Evolutionary conservation across 2,329 filamentous ascomycete genomes (phyloP), one percentile per base, ranked within the genome.

Genomic region (Nemania sp.): DNA sequence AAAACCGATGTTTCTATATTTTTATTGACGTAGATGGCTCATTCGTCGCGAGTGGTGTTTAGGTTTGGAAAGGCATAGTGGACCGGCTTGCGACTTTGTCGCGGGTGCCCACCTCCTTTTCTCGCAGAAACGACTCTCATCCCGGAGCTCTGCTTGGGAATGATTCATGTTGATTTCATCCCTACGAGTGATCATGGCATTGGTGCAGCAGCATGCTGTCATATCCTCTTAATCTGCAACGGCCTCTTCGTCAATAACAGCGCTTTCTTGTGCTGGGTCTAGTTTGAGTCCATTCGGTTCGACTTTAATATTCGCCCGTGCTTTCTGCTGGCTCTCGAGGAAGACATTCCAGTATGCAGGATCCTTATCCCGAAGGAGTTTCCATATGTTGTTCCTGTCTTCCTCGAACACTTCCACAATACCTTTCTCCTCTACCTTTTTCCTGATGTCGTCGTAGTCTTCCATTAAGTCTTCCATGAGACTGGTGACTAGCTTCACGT

Each of bases 261-360:
- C 60, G 49, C 54, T 57, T 20, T 61, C 59, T 35, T 63, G 20
- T 17, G 57, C 37, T 60, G 70, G 25, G 68, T 63, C 57, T n/a
- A 57, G 49, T 58, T 67, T 69, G 6, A 57, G 17, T 3, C 54
- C 66, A 37, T 60, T 66, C 29, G 68, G 59, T 6, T 65, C 66
- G 42, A 75, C 66, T 53, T 74, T 76, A 18, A 83, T 79, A 66
- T 87, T 87, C 11, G 80, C 82, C 58, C 80, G 76, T 5, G 84
- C 82, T 74, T 86, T 86, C 68, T 83, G 77, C 74, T 87, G 86
- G 39, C 81, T 79, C 74, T 89, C 85, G 21, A 83, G 80, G 69
- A 92, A 85, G 7, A 77, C 76, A 51, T 83, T 81, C 83, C 90
- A 85, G 72, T 89, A 82, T 63, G 87, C 84, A 0, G 87, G 86